These are phyloP conservation scores for Alopecurus myosuroides DNA, from an alignment of 176 grass and related monocot species.

Conservation along the genomic window DNA sequence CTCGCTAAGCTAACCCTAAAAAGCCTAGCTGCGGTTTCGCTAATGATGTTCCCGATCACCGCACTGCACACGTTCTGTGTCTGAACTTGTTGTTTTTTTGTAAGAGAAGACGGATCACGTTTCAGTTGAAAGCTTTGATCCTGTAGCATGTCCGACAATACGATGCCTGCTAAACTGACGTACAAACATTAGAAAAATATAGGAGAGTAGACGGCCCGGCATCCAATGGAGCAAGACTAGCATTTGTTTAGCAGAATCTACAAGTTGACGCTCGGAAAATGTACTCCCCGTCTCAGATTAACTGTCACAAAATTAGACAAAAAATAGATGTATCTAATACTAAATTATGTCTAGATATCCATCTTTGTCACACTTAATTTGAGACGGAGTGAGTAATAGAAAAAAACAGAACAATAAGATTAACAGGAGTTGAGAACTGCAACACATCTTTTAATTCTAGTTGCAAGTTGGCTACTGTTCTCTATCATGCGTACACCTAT, in stretches of 20 bases:
- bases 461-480: background rate
- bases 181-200: background rate
- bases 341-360: too few relatives aligned
- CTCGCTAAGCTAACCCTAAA: too few relatives aligned
- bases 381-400: background rate
- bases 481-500: background rate
- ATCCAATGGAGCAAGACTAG: background rate
- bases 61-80: background rate
- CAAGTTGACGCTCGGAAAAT: background rate
- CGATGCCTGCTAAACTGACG: background rate
- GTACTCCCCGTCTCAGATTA: too few relatives aligned
- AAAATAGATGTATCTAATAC: too few relatives aligned
- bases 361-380: too few relatives aligned
- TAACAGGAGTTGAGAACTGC: too few relatives aligned
- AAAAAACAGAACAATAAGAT: background rate
- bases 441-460: background rate
- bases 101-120: background rate
- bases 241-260: background rate
- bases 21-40: too few relatives aligned
- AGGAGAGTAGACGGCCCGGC: background rate
- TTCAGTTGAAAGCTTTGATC: background rate
- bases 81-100: background rate
- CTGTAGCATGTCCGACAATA: conserved; percentile 7
- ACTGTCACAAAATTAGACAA: too few relatives aligned
- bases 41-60: too few relatives aligned